Evolutionary conservation across 352 stramenopile genomes (phyloP).

Genomic region (Vaucheria bursata): DNA sequence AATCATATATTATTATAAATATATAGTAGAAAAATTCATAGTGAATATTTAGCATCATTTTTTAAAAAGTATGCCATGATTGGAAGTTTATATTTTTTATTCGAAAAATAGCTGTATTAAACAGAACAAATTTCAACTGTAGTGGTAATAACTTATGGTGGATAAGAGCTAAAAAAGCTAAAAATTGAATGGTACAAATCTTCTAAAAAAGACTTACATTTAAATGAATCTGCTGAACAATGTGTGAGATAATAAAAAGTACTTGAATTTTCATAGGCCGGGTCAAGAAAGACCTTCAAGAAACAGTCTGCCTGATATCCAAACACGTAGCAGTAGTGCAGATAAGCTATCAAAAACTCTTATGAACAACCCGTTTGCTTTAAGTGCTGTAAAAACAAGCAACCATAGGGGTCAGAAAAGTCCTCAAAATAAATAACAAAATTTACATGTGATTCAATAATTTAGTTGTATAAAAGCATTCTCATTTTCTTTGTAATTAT

Average conservation of each 20-base stretch:
- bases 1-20: no score
- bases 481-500: no score
- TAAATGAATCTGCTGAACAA: neutral
- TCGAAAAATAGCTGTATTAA: no score
- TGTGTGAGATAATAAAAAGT: neutral
- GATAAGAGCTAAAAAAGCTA: neutral
- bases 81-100: no score
- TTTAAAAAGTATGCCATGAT: no score
- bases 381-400: neutral
- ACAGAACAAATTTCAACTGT: neutral
- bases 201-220: neutral
- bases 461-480: no score
- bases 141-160: neutral
- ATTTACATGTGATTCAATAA: no score
- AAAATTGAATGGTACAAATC: neutral
- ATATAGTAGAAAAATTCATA: no score
- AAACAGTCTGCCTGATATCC: neutral
- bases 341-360: neutral
- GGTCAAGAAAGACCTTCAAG: neutral
- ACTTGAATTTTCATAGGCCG: no score
- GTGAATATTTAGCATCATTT: no score
- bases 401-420: no score
- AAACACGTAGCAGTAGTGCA: neutral
- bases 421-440: no score
- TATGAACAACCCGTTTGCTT: neutral